Conservation (phyloP, 2,329 filamentous ascomycete genomes). For the Scedosporium dehoogii region DNA sequence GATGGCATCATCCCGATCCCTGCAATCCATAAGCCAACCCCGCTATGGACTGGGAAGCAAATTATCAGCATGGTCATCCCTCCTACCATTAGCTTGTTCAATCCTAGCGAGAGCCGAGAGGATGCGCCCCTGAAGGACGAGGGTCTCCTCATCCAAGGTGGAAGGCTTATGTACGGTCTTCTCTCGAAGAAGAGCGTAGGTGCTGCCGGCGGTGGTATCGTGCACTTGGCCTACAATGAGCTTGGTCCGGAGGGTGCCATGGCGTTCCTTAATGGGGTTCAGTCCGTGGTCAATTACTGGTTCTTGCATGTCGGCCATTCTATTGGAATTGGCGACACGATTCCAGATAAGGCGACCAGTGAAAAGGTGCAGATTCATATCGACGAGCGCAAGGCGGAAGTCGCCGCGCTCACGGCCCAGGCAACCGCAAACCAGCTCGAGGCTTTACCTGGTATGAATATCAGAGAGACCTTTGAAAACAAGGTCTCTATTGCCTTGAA, state of each 20-base stretch:
- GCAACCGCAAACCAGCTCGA: conserved; percentile 85
- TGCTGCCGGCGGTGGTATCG: conserved; percentile 79
- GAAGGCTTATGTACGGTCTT: conserved; percentile 82
- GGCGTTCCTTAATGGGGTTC: conserved; percentile 90
- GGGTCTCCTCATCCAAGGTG: conserved; percentile 73
- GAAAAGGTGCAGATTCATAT: conserved; percentile 76
- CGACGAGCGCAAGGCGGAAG: conserved; percentile 69
- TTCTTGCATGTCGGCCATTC: conserved; percentile 92
- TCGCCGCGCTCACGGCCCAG: conserved; percentile 61
- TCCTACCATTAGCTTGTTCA: conserved; percentile 69
- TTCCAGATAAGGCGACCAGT: conserved; percentile 80
- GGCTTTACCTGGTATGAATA: conserved; percentile 94
- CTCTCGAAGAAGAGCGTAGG: conserved; percentile 92
- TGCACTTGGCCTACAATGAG: conserved; percentile 95
- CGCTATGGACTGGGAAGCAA: conserved; percentile 97
- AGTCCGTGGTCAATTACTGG: conserved; percentile 96
- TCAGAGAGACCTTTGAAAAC: conserved; percentile 96
- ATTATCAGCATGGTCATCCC: conserved; percentile 91
- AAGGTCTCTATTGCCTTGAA: conserved; percentile 93
- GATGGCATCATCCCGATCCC: conserved; percentile 88
- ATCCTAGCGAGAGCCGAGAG: conserved; percentile 50
- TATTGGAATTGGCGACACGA: conserved; percentile 96
- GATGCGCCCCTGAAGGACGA: conserved; percentile 61
- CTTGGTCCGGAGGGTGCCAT: conserved; percentile 78
- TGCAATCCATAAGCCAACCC: conserved; percentile 85